Conservation (phyloP, 805 yeast genomes). For the Cyberlindnera nakhonratchasimensis region DNA sequence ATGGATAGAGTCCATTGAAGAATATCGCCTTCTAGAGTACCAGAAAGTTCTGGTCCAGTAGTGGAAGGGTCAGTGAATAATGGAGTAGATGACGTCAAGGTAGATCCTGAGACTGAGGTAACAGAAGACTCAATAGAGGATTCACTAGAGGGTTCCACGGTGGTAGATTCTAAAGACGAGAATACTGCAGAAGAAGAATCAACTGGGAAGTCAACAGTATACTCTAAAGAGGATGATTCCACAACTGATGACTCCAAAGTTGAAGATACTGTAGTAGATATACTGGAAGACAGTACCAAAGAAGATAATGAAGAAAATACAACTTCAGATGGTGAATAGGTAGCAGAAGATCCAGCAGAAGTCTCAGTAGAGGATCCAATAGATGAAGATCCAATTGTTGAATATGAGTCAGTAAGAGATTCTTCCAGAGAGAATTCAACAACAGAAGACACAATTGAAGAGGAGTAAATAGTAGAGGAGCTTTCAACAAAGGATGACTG, state of each 20-base stretch:
- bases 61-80: neutral
- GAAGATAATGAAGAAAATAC: neutral
- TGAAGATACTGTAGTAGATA: neutral
- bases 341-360: neutral
- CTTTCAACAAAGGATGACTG: slow-evolving; percentile 4
- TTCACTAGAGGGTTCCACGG: too few relatives aligned
- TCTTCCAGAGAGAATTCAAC: slow-evolving; percentile 7
- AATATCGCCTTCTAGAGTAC: slow-evolving; percentile 10
- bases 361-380: neutral
- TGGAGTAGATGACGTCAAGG: neutral
- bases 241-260: too few relatives aligned
- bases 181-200: too few relatives aligned
- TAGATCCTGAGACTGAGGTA: neutral
- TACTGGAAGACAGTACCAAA: neutral
- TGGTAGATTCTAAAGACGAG: too few relatives aligned
- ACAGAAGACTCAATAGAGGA: slow-evolving; percentile 1
- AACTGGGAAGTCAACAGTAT: too few relatives aligned
- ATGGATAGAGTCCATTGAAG: slow-evolving; percentile 16
- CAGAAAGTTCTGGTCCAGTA: slow-evolving; percentile 7
- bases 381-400: slow-evolving; percentile 10
- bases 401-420: slow-evolving; percentile 6
- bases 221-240: neutral
- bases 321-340: neutral
- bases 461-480: neutral
- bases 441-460: neutral